Base-by-base conservation (phyloP, 202 grass and related monocot species). In the Saccharum hybrid region DNA sequence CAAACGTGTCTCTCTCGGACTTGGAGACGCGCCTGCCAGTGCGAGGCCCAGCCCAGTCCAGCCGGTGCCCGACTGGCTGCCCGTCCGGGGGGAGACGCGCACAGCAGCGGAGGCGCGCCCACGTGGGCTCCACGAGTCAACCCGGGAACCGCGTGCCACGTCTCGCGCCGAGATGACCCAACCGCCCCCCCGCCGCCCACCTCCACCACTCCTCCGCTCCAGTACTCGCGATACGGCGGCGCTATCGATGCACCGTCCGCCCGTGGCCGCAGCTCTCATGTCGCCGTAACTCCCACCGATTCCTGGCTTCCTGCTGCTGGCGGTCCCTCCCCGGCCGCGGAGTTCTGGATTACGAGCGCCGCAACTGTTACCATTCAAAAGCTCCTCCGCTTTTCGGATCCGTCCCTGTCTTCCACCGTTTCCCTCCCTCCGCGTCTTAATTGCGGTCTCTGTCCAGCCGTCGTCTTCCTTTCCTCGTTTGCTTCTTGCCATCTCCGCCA, bases 101-200 rank as follows among this genome's bases (percentile, higher is more conserved):
- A n/a, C n/a, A n/a, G n/a, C n/a, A n/a, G n/a, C n/a, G n/a, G n/a
- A n/a, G n/a, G n/a, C 26, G 39, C 40, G 52, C 48, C 48, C 84
- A 80, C 84, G 33, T 80, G 83, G 83, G 66, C 40, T 78, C 83
- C 52, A 63, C 82, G n/a, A 72, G 75, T 64, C 75, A 85, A 79
- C 57, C 74, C 65, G 9, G 6, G 68, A 57, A 72, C 33, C 60
- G 76, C 62, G 70, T 75, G 70, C 77, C 77, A 86, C 76, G n/a
- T n/a, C n/a, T n/a, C 75, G 80, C 76, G 2, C 1, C 59, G 81
- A 6, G 30, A 28, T 60, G 11, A 72, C 34, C 30, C 22, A 74
- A 11, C 66, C 13, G 28, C 68, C 33, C 6, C 59, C 57, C 3
- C 22, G 6, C 40, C 40, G 28, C n/a, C 52, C 75, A 30, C 31